Evolutionary conservation across 2,329 filamentous ascomycete species (phyloP).

Genomic region (Aspergillus versicolor): DNA sequence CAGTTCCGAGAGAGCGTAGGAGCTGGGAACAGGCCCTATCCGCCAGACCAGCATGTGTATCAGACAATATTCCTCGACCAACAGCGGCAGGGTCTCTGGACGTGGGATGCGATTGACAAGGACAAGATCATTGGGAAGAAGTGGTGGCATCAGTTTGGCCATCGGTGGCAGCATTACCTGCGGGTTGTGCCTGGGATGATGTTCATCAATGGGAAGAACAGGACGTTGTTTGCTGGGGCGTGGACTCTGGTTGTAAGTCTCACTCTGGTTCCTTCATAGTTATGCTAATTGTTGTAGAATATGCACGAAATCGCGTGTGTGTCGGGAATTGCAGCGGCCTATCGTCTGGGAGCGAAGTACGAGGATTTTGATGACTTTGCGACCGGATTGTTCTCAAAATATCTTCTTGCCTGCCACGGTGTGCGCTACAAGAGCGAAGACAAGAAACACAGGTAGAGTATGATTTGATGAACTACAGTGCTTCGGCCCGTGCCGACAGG

Average conservation of each 20-base stretch:
- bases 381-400: constrained; percentile 33
- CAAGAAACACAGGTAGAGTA: not conserved
- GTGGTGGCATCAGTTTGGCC: constrained; percentile 65
- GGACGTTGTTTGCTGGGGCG: constrained; percentile 63
- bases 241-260: constrained; percentile 67
- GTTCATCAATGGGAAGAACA: constrained; percentile 66
- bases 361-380: constrained; percentile 36
- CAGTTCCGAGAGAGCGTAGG: constrained; percentile 57
- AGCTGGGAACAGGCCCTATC: constrained; percentile 26
- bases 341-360: constrained; percentile 66
- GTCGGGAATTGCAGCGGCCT: constrained; percentile 68
- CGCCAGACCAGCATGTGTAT: constrained; percentile 64
- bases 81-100: constrained; percentile 57
- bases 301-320: constrained; percentile 70
- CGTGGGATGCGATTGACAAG: constrained; percentile 56
- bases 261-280: too few relatives aligned
- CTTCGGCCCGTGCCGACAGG: too few relatives aligned
- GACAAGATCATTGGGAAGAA: constrained; percentile 58
- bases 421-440: constrained; percentile 23
- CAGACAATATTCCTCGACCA: constrained; percentile 65
- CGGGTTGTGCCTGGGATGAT: constrained; percentile 69
- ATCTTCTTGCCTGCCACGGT: constrained; percentile 33
- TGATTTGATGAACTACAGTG: too few relatives aligned
- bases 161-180: constrained; percentile 60
- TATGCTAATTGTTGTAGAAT: constrained; percentile 23